A percentile compares a stretch with the other conserved stretches of the same genome.
These are phyloP conservation scores for Fusarium nanum DNA, from an alignment of 2,329 filamentous ascomycete species.

Conservation along the genomic window DNA sequence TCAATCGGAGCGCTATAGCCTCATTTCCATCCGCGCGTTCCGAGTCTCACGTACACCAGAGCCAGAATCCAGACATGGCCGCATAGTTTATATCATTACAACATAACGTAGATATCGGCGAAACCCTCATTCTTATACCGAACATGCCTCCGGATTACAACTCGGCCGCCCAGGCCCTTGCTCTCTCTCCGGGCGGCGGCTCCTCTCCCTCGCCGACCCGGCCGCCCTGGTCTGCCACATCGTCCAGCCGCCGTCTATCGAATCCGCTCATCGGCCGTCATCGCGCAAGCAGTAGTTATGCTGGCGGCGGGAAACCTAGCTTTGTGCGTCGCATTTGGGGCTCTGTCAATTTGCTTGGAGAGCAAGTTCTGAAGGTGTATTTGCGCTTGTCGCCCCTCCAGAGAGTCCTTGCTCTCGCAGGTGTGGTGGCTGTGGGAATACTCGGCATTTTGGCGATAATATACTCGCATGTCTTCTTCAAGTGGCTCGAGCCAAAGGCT, in stretches of 20 bases:
- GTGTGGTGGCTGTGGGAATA: slow-evolving; percentile 62
- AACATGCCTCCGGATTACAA: slow-evolving; percentile 65
- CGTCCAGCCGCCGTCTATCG: slow-evolving; percentile 55
- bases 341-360: slow-evolving; percentile 57
- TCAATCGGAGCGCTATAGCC: slow-evolving; percentile 16
- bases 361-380: slow-evolving; percentile 62
- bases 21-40: slow-evolving; percentile 36
- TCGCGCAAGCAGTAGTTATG: slow-evolving; percentile 29
- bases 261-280: slow-evolving; percentile 52
- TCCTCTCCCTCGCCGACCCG: slow-evolving; percentile 50
- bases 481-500: slow-evolving; percentile 77
- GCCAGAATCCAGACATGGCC: slow-evolving; percentile 33
- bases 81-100: slow-evolving; percentile 14
- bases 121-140: not conserved
- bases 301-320: slow-evolving; percentile 35
- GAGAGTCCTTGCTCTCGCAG: slow-evolving; percentile 66
- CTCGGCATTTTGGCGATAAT: slow-evolving; percentile 76
- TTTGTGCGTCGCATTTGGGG: slow-evolving; percentile 50
- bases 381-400: slow-evolving; percentile 69
- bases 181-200: slow-evolving; percentile 54
- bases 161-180: slow-evolving; percentile 62
- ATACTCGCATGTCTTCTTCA: slow-evolving; percentile 84
- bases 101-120: slow-evolving; percentile 1
- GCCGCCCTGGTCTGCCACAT: slow-evolving; percentile 43
- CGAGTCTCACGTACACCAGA: slow-evolving; percentile 23